phyloP scores from a whole-genome alignment of 306 rosid genomes.

The Ziziphus jujuba region DNA sequence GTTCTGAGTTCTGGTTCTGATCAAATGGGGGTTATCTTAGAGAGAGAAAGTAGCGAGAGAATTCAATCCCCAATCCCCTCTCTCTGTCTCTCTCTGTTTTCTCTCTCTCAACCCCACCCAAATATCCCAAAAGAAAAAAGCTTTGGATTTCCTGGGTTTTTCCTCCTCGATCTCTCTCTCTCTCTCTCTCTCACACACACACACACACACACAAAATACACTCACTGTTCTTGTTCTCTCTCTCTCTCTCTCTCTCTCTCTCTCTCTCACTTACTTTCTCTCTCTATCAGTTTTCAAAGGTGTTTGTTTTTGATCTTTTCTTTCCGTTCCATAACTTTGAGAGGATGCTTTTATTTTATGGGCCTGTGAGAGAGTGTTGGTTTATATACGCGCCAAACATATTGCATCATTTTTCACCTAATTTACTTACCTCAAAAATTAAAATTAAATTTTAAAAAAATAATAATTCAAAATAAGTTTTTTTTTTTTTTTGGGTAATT shows the following conservation, averaged over 20 bases:
- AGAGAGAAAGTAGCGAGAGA: constrained; percentile 34
- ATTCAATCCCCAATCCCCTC: not conserved
- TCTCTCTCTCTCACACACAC: too few species aligned
- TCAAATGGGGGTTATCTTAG: constrained; percentile 45
- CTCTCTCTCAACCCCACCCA: constrained; percentile 1
- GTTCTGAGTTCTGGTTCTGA: constrained; percentile 42
- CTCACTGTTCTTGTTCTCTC: not conserved
- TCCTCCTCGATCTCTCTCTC: constrained; percentile 34
- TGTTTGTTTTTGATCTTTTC: constrained; percentile 31
- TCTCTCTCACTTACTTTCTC: constrained; percentile 30
- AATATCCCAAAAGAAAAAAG: constrained; percentile 15
- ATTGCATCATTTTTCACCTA: not conserved
- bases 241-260: constrained; percentile 43
- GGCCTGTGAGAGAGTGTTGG: constrained; percentile 39
- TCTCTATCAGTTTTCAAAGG: constrained; percentile 46
- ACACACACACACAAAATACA: constrained; percentile 13
- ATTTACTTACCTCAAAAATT: not conserved
- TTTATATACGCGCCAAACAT: constrained; percentile 58
- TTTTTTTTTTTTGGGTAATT: too few species aligned
- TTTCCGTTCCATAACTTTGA: constrained; percentile 16
- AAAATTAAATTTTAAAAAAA: not conserved
- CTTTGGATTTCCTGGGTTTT: constrained; percentile 45
- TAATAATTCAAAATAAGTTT: not conserved
- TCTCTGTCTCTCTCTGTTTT: not conserved
- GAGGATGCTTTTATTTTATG: constrained; percentile 18